These are phyloP conservation scores for Stropharia rugosoannulata DNA, from an alignment of 768 basidiomycete species.

Conservation along the genomic window DNA sequence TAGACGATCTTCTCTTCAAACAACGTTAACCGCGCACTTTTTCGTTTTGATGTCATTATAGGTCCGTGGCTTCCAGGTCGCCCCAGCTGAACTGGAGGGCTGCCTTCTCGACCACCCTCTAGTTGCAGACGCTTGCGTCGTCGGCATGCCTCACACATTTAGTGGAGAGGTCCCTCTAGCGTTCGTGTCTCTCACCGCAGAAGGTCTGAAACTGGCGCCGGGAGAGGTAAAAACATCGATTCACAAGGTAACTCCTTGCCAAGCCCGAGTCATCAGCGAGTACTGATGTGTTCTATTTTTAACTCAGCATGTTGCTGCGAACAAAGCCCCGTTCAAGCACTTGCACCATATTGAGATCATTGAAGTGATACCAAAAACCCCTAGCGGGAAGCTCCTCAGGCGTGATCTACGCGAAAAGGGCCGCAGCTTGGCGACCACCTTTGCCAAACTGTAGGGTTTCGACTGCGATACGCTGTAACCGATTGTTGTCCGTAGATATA, in stretches of 20 bases:
- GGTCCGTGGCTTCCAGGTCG: constrained; percentile 59
- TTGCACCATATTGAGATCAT: constrained; percentile 20
- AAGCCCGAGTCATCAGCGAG: neutral
- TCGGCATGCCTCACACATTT: constrained; percentile 51
- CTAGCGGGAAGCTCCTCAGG: constrained; percentile 55
- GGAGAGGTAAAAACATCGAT: constrained; percentile 27
- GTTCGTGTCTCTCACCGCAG: constrained; percentile 49
- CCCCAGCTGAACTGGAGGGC: constrained; percentile 69
- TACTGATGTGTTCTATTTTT: neutral
- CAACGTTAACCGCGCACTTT: neutral
- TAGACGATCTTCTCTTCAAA: neutral
- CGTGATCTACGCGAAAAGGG: constrained; percentile 42
- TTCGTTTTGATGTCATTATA: neutral
- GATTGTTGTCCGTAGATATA: too few species aligned
- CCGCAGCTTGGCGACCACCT: neutral
- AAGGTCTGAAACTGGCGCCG: neutral
- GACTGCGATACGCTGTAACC: too few species aligned
- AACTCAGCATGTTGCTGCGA: constrained; percentile 47
- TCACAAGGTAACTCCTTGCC: constrained; percentile 33
- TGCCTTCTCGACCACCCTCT: constrained; percentile 57
- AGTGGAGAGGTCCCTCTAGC: constrained; percentile 69
- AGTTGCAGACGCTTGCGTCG: constrained; percentile 58
- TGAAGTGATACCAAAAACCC: constrained; percentile 48
- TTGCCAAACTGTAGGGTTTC: too few species aligned
- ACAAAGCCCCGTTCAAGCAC: constrained; percentile 54